Evolutionary conservation across 176 grass and related monocot genomes (phyloP), one percentile per base, ranked within the genome.

Genomic region (Cenchrus americanus): DNA sequence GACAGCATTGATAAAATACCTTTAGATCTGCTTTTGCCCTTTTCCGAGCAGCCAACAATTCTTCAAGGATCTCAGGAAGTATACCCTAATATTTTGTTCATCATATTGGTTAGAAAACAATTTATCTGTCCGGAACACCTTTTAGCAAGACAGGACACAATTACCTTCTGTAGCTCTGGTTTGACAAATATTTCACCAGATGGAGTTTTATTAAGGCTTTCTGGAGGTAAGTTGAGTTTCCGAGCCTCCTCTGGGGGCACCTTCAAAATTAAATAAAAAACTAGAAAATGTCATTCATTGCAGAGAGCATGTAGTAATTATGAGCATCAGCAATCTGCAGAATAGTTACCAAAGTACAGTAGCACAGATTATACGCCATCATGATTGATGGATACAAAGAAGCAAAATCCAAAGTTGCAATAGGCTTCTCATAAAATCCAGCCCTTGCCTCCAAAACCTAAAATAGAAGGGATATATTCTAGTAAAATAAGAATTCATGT

Each of bases 11-110:
- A 90, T 47, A 83, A 85, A 44, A 70, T 87, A 95, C 96, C 91
- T 98, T 98, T 83, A 98, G 77, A 95, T 98, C 93, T 87, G 96
- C 93, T 93, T 98, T 98, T 81, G 96, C 96, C 79, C 96, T 98
- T 93, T 93, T 98, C 18, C 96, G 91, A 86, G 96, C 96, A 87
- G 88, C 79, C 82, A 98, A 91, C 53, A 98, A 66, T 74, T 98
- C 96, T 88, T 98, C 96, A 58, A 98, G 91, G 66, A 98, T 98
- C 92, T 98, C 96, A 73, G 96, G 96, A 73, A 98, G 93, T 90
- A 98, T 98, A 51, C 96, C 96, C 96, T 98, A 81, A 85, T 82
- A 86, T 72, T 84, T 54, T 49, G 74, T 43, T 58, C 7, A 61
- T 67, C 57, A 71, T 60, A 46, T 51, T 74, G 40, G 30, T 88